Conservation (phyloP, 768 basidiomycete species). For the Dioszegia crocea region DNA sequence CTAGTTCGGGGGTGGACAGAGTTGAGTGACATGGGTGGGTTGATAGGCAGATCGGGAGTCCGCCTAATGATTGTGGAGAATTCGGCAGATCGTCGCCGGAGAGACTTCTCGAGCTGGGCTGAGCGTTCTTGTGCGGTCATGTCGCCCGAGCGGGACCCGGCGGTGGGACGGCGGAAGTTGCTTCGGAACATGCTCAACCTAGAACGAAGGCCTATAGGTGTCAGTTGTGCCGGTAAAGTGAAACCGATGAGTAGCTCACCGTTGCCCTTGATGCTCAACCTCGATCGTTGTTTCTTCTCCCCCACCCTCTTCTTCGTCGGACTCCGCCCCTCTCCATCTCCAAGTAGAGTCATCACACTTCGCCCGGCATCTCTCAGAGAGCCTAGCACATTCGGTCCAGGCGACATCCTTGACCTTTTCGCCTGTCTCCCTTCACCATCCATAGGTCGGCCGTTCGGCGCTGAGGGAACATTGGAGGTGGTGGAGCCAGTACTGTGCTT, state of each 20-base stretch:
- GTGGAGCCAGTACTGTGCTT: conserved; percentile 21
- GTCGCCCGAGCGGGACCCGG: background rate
- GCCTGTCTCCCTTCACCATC: conserved; percentile 11
- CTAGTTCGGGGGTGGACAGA: background rate
- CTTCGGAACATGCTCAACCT: conserved; percentile 5
- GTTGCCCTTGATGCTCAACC: conserved; percentile 24
- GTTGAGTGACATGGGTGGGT: conserved; percentile 1
- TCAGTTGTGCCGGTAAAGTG: conserved; percentile 2
- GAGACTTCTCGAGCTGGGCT: background rate
- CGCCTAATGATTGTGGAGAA: conserved; percentile 18
- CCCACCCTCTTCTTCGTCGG: conserved; percentile 15
- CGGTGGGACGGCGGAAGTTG: background rate
- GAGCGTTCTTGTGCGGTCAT: conserved; percentile 3
- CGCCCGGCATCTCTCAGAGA: conserved; percentile 28
- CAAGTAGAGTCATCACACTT: conserved; percentile 31
- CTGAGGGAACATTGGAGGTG: conserved; percentile 16
- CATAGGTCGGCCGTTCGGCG: conserved; percentile 33
- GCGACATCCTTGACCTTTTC: conserved; percentile 25
- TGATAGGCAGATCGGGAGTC: conserved; percentile 12
- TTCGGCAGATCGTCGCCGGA: conserved; percentile 22
- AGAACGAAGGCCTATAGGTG: background rate
- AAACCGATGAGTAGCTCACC: conserved; percentile 13
- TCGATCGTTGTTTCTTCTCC: conserved; percentile 19
- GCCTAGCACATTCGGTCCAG: conserved; percentile 34
- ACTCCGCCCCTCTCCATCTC: conserved; percentile 15